These are phyloP conservation scores for Uronychia setigera DNA, from an alignment of 73 alveolate genomes.

Conservation along the genomic window DNA sequence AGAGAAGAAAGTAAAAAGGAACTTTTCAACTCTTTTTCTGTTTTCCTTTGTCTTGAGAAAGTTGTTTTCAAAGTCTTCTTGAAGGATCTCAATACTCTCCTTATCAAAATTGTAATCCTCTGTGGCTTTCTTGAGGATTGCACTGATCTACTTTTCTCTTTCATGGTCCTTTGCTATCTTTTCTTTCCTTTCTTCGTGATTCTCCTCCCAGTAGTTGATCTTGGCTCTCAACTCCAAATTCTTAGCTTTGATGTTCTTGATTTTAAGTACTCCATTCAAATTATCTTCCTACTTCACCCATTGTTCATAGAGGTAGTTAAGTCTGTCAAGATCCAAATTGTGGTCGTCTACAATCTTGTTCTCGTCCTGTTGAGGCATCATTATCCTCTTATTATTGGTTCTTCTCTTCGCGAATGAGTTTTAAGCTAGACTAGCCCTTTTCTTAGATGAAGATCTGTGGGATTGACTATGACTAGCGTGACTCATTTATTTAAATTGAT, in stretches of 20 bases:
- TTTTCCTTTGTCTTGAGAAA: slow-evolving; percentile 27
- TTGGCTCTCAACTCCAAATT: slow-evolving; percentile 52
- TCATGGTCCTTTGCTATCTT: slow-evolving; percentile 20
- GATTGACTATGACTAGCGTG: too few relatives aligned
- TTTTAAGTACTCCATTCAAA: slow-evolving; percentile 55
- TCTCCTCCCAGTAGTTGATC: slow-evolving; percentile 55
- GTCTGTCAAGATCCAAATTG: slow-evolving; percentile 43
- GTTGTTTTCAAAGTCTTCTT: slow-evolving; percentile 27
- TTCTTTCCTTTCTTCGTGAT: slow-evolving; percentile 32
- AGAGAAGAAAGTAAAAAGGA: slow-evolving; percentile 31
- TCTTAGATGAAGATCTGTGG: too few relatives aligned
- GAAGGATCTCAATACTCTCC: slow-evolving; percentile 33
- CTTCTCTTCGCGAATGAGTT: too few relatives aligned
- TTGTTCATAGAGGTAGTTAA: slow-evolving; percentile 43
- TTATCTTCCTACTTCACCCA: slow-evolving; percentile 63
- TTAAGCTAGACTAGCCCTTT: too few relatives aligned
- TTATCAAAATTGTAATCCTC: slow-evolving; percentile 48
- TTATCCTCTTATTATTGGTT: too few relatives aligned
- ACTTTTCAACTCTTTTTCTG: slow-evolving; percentile 30
- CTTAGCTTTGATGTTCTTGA: slow-evolving; percentile 39
- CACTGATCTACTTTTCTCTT: slow-evolving; percentile 47
- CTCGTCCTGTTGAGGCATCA: not conserved
- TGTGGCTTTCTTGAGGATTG: slow-evolving; percentile 25
- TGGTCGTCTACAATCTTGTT: slow-evolving; percentile 10
- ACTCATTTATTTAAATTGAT: too few relatives aligned